Percentiles rank a stretch among this genome's conserved stretches.
phyloP scores from a whole-genome alignment of 768 basidiomycete genomes.

The Pleurotus citrinopileatus region DNA sequence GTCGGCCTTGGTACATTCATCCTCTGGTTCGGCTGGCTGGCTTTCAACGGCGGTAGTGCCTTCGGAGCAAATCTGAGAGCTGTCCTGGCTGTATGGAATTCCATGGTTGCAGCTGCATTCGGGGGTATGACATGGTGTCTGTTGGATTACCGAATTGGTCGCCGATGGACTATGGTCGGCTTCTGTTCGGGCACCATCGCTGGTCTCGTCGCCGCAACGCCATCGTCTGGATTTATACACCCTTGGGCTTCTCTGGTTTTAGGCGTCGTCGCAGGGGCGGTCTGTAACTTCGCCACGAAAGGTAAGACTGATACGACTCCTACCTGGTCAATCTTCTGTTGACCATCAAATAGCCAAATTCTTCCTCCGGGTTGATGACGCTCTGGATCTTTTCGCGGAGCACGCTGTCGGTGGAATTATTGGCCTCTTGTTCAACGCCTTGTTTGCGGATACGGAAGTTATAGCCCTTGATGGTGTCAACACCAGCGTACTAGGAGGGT shows the following conservation, averaged over 20 bases:
- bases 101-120: slow-evolving; percentile 81
- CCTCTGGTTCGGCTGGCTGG: slow-evolving; percentile 86
- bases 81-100: slow-evolving; percentile 83
- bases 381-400: slow-evolving; percentile 89
- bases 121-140: slow-evolving; percentile 83
- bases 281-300: slow-evolving; percentile 85
- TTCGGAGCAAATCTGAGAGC: slow-evolving; percentile 88
- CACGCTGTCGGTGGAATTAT: slow-evolving; percentile 85
- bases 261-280: slow-evolving; percentile 67
- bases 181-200: slow-evolving; percentile 93
- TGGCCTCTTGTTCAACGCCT: slow-evolving; percentile 68
- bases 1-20: slow-evolving; percentile 83
- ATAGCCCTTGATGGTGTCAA: slow-evolving; percentile 70
- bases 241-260: slow-evolving; percentile 76
- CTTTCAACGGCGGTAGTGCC: slow-evolving; percentile 91
- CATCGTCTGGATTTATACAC: slow-evolving; percentile 78
- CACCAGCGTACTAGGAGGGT: slow-evolving; percentile 53
- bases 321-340: background rate
- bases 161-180: slow-evolving; percentile 87
- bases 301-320: slow-evolving; percentile 36
- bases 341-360: slow-evolving; percentile 52
- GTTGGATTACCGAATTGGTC: slow-evolving; percentile 70
- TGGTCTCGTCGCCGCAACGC: slow-evolving; percentile 86
- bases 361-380: slow-evolving; percentile 74
- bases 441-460: slow-evolving; percentile 69